These are phyloP conservation scores for Neotropicomus parvogracilis DNA, from an alignment of 1,284 basidiomycete genomes.

Conservation along the genomic window DNA sequence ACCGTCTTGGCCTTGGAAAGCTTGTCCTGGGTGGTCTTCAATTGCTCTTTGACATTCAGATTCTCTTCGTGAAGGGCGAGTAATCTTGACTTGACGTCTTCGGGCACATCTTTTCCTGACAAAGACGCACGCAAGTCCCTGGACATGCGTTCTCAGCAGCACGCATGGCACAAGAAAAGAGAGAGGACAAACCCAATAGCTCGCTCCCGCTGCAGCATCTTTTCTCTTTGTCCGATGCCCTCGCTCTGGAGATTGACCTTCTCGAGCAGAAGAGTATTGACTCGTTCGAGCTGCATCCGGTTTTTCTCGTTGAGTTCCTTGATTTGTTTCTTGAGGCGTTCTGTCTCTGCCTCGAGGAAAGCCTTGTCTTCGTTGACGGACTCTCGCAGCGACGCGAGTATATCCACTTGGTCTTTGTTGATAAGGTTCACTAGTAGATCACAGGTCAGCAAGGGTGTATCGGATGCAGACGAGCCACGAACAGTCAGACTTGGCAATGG, in stretches of 20 bases:
- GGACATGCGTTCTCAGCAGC: neutral
- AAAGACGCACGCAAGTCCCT: constrained; percentile 74
- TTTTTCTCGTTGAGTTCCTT: constrained; percentile 79
- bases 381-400: constrained; percentile 78
- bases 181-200: constrained; percentile 65
- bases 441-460: constrained; percentile 1
- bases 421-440: constrained; percentile 65
- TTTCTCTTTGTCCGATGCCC: constrained; percentile 80
- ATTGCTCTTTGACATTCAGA: constrained; percentile 63
- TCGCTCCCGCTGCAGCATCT: constrained; percentile 76
- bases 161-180: neutral
- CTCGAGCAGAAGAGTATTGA: constrained; percentile 82
- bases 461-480: constrained; percentile 31
- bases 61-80: constrained; percentile 77
- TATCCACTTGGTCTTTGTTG: constrained; percentile 82
- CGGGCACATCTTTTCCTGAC: constrained; percentile 71
- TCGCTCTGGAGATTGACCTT: constrained; percentile 89
- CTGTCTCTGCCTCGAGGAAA: constrained; percentile 66
- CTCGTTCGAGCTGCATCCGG: constrained; percentile 88
- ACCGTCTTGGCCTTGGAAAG: constrained; percentile 79
- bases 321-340: constrained; percentile 64
- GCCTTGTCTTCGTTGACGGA: constrained; percentile 87
- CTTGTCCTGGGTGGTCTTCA: constrained; percentile 74
- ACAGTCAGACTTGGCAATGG: constrained; percentile 85
- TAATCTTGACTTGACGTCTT: constrained; percentile 77